phyloP scores from a whole-genome alignment of 495 filamentous ascomycete species.

The Terfezia boudieri region DNA sequence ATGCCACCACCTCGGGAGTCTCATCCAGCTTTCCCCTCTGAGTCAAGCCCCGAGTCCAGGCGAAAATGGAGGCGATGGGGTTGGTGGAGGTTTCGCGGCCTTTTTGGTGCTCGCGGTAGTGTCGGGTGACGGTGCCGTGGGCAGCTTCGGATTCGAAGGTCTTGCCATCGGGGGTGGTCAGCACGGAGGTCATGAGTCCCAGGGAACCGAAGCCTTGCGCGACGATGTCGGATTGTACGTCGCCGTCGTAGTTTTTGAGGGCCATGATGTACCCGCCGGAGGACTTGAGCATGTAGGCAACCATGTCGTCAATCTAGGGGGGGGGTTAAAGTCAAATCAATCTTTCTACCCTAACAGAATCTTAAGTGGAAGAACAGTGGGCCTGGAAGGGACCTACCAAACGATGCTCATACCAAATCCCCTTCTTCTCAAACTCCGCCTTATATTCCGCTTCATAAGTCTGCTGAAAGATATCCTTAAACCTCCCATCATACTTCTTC shows the following conservation, averaged over 20 bases:
- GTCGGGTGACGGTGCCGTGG: slow-evolving; percentile 92
- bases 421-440: slow-evolving; percentile 66
- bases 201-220: slow-evolving; percentile 96
- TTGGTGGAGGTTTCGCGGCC: slow-evolving; percentile 92
- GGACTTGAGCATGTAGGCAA: slow-evolving; percentile 98
- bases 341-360: neutral
- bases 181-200: slow-evolving; percentile 92
- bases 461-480: slow-evolving; percentile 99
- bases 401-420: slow-evolving; percentile 97
- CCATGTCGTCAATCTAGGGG: slow-evolving; percentile 78
- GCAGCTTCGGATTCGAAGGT: slow-evolving; percentile 95
- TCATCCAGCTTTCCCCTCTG: slow-evolving; percentile 78
- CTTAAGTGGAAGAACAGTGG: neutral
- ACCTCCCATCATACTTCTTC: slow-evolving; percentile 93
- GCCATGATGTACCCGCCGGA: slow-evolving; percentile 83
- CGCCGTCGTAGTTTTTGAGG: slow-evolving; percentile 98
- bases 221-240: slow-evolving; percentile 95
- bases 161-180: slow-evolving; percentile 84
- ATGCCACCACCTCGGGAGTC: slow-evolving; percentile 68
- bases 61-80: slow-evolving; percentile 96
- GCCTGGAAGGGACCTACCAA: slow-evolving; percentile 20
- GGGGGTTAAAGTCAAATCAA: neutral
- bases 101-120: slow-evolving; percentile 97
- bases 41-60: slow-evolving; percentile 88
- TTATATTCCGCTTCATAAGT: slow-evolving; percentile 76